Evolutionary conservation across 495 filamentous ascomycete species (phyloP).

Genomic region (Rostrohypoxylon terebratum): DNA sequence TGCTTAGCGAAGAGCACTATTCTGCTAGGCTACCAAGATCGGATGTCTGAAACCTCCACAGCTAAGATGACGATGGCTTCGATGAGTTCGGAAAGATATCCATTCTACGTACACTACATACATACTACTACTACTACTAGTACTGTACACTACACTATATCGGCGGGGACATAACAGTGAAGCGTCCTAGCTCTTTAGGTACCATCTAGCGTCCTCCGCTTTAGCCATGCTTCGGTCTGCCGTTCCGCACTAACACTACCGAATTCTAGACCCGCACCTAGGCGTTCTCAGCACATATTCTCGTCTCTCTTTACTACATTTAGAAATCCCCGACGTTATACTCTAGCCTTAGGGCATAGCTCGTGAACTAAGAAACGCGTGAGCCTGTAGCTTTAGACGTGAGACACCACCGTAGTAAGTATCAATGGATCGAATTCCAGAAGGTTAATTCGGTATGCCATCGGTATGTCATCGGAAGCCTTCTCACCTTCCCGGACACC

Average conservation of each 20-base stretch:
- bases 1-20: neutral
- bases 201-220: slow-evolving; percentile 25
- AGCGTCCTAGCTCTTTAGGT: slow-evolving; percentile 21
- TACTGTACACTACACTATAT: too few relatives aligned
- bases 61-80: slow-evolving; percentile 35
- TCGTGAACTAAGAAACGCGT: slow-evolving; percentile 25
- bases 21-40: slow-evolving; percentile 4
- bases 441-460: slow-evolving; percentile 14
- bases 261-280: slow-evolving; percentile 48
- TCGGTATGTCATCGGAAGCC: slow-evolving; percentile 9
- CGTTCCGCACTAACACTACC: slow-evolving; percentile 38
- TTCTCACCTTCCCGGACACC: slow-evolving; percentile 16
- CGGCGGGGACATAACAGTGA: slow-evolving; percentile 35
- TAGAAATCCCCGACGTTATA: slow-evolving; percentile 39
- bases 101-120: too few relatives aligned
- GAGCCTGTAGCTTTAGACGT: slow-evolving; percentile 15
- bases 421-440: slow-evolving; percentile 30
- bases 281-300: slow-evolving; percentile 47
- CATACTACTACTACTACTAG: too few relatives aligned
- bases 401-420: slow-evolving; percentile 29
- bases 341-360: slow-evolving; percentile 34
- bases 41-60: slow-evolving; percentile 29
- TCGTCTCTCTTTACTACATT: slow-evolving; percentile 52
- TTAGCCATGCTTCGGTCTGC: slow-evolving; percentile 32
- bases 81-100: slow-evolving; percentile 38